Base-by-base conservation (phyloP, 495 filamentous ascomycete genomes). In the Opeltia flavorubescens region DNA sequence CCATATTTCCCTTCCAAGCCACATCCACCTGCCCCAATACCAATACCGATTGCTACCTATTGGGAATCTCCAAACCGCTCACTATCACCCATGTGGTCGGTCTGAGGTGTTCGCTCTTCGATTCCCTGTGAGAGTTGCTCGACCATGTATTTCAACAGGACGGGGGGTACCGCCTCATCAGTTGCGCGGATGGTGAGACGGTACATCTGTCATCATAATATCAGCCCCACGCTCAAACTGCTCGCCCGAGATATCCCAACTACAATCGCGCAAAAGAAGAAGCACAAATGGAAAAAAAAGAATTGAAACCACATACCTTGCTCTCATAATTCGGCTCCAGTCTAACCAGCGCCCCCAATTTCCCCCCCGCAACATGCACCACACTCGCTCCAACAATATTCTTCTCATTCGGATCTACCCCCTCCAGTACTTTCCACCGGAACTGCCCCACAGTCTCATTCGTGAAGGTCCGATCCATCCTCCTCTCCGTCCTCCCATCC, bases 311-410 rank as follows among this genome's bases (percentile, higher is more conserved):
- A 58, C 67, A 54, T 69, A 95, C 89, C 77, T 82, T 84, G 44
- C 81, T 88, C 50, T 77, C 75, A 63, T 86, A 87, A 62, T 96
- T 99, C 49, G 93, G 93, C 72, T 99, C 93, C 64, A 96, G 61
- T 55, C 93, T 73, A 66, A 99, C 65, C 58, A 99, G 63, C 64
- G 91, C 96, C 33, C 93, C 93, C 63, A 84, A 86, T 71, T 95
- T 99, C 34, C 89, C 89, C 4, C 74, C 77, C 17, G 74, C 74
- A 2, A 91, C 94, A 65, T 89, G 88, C 42, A 89, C 57, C 31
- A 98, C 89, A 26, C 83, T 86, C 2, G 91, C 94, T 2, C 88
- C 91, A 12, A 96, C 91, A 50, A 95, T 81, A 53, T 98, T 98
- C 67, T 81, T 89, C 44, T 68, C 57, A 62, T 94, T 98, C 18